Evolutionary conservation across 2,329 filamentous ascomycete genomes (phyloP).

Genomic region (Fusarium continuum): DNA sequence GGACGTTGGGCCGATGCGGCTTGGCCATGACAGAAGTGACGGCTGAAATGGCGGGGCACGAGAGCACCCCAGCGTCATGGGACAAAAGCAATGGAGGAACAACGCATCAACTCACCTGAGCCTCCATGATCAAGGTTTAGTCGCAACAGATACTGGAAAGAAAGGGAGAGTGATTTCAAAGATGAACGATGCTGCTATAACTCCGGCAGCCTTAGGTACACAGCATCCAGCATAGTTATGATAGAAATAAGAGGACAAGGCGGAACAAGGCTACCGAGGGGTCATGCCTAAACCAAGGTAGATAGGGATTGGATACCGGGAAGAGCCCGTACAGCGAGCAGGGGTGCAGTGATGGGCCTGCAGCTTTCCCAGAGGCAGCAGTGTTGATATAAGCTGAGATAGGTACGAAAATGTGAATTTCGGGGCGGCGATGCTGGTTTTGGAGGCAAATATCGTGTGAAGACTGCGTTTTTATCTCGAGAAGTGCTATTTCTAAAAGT

Average conservation of each 20-base stretch:
- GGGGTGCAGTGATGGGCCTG: constrained; percentile 16
- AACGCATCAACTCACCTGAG: constrained; percentile 53
- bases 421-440: constrained; percentile 29
- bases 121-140: constrained; percentile 54
- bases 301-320: constrained; percentile 30
- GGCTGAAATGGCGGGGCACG: constrained; percentile 45
- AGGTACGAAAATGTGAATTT: constrained; percentile 1
- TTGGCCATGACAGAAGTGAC: constrained; percentile 32
- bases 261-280: constrained; percentile 53
- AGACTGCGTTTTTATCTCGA: constrained; percentile 51
- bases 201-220: constrained; percentile 53
- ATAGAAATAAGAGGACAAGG: constrained; percentile 43
- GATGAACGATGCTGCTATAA: constrained; percentile 54
- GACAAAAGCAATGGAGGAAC: constrained; percentile 24
- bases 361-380: constrained; percentile 9
- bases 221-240: constrained; percentile 56
- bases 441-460: constrained; percentile 29
- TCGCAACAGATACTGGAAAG: constrained; percentile 13
- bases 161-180: constrained; percentile 12
- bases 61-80: constrained; percentile 40
- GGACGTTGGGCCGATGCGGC: constrained; percentile 38
- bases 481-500: constrained; percentile 51
- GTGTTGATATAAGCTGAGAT: neutral
- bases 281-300: constrained; percentile 50
- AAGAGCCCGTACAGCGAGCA: constrained; percentile 23